Evolutionary conservation across 176 grass and related monocot species (phyloP), one percentile per base, ranked within the genome.

Genomic region (Carex cristatella): DNA sequence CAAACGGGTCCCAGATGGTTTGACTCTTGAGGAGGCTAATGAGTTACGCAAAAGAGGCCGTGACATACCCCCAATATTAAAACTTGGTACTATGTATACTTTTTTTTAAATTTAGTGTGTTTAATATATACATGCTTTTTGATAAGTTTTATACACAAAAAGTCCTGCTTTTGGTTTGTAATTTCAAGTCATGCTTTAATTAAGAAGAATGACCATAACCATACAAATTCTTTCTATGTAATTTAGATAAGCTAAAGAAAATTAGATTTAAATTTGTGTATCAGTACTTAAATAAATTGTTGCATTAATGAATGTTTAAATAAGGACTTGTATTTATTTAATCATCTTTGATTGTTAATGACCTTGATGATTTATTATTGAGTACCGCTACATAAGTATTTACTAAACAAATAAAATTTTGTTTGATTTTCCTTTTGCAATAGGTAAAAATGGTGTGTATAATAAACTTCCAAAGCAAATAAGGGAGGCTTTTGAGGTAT

Each of bases 361-460:
- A 46, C 16, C 38, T 48, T 48, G 46, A 46, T 72, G 19, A 48
- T 40, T 40, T 40, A 27, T 55, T 32, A 56, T 10, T 2, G 6
- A 54, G 73, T 30, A 60, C n/a, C 46, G 19, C 37, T 67, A 79
- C 23, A 68, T 46, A 49, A 48, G 42, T 33, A 35, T 51, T 32
- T 57, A 11, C 48, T 35, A 63, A 59, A 49, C 16, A 8, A 61
- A 85, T 27, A 61, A 16, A 30, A 30, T 57, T 30, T 27, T 75
- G 48, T 82, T 61, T 53, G 4, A 44, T 46, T 85, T 81, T 77
- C 59, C 12, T 92, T 31, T 23, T 84, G 60, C 18, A 74, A 82
- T 54, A 94, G 92, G 92, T 30, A 97, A 94, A 94, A 98, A 98
- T 92, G 95, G 95, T 87, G 91, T 94, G 38, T 98, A 98, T 69